phyloP scores from a whole-genome alignment of 2,329 filamentous ascomycete species.

The Hymenoscyphus fructigenus region DNA sequence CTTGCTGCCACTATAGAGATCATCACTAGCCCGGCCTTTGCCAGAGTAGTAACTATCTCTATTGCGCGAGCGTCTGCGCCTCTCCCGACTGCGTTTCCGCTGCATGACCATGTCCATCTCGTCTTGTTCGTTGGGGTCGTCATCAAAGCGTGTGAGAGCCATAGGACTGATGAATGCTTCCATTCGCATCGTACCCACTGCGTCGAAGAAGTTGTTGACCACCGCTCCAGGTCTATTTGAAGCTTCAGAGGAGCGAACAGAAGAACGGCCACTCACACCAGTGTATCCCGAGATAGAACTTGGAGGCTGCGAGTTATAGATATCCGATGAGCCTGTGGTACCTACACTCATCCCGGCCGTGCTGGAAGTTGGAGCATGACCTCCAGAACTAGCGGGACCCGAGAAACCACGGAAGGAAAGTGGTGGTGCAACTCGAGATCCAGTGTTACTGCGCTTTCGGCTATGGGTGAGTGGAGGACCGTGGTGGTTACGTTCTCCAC shows the following conservation, averaged over 20 bases:
- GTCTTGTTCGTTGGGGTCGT: conserved; percentile 35
- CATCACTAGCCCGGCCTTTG: conserved; percentile 44
- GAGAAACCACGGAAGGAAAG: conserved; percentile 77
- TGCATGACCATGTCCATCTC: conserved; percentile 33
- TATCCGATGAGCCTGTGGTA: conserved; percentile 61
- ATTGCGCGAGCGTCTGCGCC: conserved; percentile 31
- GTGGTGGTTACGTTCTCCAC: conserved; percentile 39
- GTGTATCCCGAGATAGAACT: conserved; percentile 41
- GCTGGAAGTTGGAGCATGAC: conserved; percentile 48
- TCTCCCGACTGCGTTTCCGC: conserved; percentile 31
- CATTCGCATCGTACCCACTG: conserved; percentile 90
- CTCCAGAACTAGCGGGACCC: conserved; percentile 22
- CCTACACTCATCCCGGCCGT: conserved; percentile 56
- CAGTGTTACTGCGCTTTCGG: conserved; percentile 87
- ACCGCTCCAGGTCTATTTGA: conserved; percentile 33
- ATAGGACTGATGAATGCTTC: conserved; percentile 85
- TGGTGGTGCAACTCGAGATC: conserved; percentile 68
- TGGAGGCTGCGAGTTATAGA: conserved; percentile 55
- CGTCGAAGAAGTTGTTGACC: conserved; percentile 68
- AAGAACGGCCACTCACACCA: conserved; percentile 40
- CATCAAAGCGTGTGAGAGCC: conserved; percentile 37
- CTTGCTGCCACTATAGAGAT: conserved; percentile 48
- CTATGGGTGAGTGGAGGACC: conserved; percentile 54
- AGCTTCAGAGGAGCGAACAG: conserved; percentile 36
- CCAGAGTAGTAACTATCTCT: conserved; percentile 33